These are phyloP conservation scores for Aspergillus glaucus DNA, from an alignment of 2,329 filamentous ascomycete genomes.

Conservation along the genomic window DNA sequence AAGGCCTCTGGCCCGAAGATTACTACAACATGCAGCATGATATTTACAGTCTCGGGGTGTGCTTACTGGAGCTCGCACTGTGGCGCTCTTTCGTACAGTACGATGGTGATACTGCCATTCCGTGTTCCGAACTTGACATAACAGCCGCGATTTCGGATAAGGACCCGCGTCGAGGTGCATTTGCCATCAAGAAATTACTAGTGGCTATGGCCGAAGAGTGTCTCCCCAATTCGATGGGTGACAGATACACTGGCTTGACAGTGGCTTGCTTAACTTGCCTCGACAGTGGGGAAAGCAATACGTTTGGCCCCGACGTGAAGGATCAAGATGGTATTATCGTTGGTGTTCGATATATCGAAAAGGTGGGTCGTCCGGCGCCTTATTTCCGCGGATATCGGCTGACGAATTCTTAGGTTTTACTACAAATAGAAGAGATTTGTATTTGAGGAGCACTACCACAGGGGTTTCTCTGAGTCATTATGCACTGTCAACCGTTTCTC, in stretches of 20 bases:
- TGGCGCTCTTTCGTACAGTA: slow-evolving; percentile 20
- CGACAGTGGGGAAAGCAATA: slow-evolving; percentile 1
- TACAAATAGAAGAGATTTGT: background rate
- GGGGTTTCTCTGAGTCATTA: too few species aligned
- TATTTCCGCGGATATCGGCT: too few species aligned
- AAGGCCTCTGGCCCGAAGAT: slow-evolving; percentile 36
- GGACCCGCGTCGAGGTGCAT: background rate
- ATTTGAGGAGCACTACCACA: background rate
- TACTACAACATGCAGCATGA: slow-evolving; percentile 50
- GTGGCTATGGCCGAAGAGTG: background rate
- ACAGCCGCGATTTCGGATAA: background rate
- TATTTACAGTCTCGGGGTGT: slow-evolving; percentile 52
- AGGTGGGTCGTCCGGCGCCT: slow-evolving; percentile 12
- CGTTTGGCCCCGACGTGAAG: slow-evolving; percentile 1
- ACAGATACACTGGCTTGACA: slow-evolving; percentile 1
- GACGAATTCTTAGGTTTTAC: background rate
- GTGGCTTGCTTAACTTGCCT: slow-evolving; percentile 2
- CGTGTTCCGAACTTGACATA: background rate
- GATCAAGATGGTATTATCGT: slow-evolving; percentile 26
- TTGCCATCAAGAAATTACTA: slow-evolving; percentile 1
- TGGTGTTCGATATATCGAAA: slow-evolving; percentile 27
- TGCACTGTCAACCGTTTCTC: too few species aligned
- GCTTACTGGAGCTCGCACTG: slow-evolving; percentile 48
- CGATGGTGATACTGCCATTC: slow-evolving; percentile 1
- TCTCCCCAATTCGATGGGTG: background rate